Conservation (phyloP, 345 rosid species). For the Arabidopsis thaliana region TAIR10.1 NC_003076.8:9532501-9533000, state of each 20-base stretch:
- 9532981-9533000: background rate
- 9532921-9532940: background rate
- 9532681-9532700: background rate
- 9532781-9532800: background rate
- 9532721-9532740: background rate
- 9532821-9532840: background rate
- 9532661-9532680: background rate
- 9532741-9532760: slow-evolving; percentile 9
- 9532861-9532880: no score
- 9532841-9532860: background rate
- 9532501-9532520: background rate
- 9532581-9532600: background rate
- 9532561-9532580: background rate
- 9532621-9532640: background rate
- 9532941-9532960: background rate
- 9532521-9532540: background rate
- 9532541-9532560: background rate
- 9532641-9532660: background rate
- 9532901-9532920: background rate
- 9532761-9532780: background rate
- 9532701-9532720: background rate
- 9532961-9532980: background rate
- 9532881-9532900: no score
- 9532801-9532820: no score
- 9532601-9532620: slow-evolving; percentile 16